phyloP scores from a whole-genome alignment of 306 rosid genomes.

The Castanea sativa region DNA sequence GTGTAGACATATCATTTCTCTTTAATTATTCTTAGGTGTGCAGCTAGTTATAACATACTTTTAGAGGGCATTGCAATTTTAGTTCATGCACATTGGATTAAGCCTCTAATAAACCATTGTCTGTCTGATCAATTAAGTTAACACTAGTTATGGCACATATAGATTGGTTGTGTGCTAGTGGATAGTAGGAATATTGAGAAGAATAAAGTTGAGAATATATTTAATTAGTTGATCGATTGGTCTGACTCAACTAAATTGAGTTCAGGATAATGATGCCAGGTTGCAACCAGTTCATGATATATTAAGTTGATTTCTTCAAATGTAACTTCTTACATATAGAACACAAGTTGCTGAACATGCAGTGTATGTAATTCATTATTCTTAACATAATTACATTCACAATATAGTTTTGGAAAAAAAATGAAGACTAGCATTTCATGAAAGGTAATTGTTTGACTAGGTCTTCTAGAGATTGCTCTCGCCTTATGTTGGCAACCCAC shows the following conservation, averaged over 20 bases:
- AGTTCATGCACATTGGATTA: too few species aligned
- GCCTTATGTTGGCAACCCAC: conserved; percentile 46
- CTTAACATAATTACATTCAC: neutral
- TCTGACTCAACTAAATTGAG: too few species aligned
- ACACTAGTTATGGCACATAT: too few species aligned
- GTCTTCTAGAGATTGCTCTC: conserved; percentile 40
- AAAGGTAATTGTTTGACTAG: conserved; percentile 35
- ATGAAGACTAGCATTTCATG: conserved; percentile 13
- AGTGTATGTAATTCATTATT: neutral
- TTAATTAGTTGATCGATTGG: too few species aligned
- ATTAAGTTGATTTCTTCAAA: neutral
- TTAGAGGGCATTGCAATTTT: too few species aligned
- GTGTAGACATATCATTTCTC: too few species aligned
- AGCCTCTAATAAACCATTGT: too few species aligned
- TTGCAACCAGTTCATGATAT: conserved; percentile 5
- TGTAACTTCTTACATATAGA: neutral
- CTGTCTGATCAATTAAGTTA: too few species aligned
- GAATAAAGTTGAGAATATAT: neutral
- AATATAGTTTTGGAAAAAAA: neutral
- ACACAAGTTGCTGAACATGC: neutral
- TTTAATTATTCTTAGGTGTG: neutral
- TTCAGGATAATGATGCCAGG: neutral
- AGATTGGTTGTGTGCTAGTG: too few species aligned
- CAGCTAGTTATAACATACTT: too few species aligned
- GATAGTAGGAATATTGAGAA: neutral